Base-by-base conservation (phyloP, 2,329 filamentous ascomycete genomes). In the Clarireedia homoeocarpa region DNA sequence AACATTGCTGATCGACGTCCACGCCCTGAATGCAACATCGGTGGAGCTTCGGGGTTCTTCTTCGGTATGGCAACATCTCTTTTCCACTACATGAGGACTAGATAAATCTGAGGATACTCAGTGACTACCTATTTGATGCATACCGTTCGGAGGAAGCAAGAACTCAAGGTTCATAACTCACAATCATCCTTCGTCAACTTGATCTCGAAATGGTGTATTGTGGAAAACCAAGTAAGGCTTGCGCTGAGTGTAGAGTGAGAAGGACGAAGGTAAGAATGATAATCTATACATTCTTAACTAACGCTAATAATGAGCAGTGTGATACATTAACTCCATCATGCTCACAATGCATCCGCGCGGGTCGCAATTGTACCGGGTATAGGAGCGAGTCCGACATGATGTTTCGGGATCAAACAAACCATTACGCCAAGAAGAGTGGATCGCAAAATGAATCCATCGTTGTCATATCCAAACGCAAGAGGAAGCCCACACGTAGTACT, bases 361-460 rank as follows among this genome's bases (percentile, higher is more conserved):
- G 75, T 51, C 73, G 77, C 51, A 60, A 69, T 66, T 82, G 79
- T 54, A 77, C 77, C 38, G 79, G 79, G 57, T 82, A 82, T 62
- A 71, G 78, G 57, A 80, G 81, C 62, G 70, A 78, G 44, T 73
- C 78, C 50, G 78, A 81, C 61, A 73, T 81, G 60, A 80, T 81
- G 75, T 81, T 82, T 61, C 75, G 78, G 39, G 77, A 82, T 63
- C 77, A 82, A 65, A 81, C 77, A 58, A 48, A 58, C 44, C 49
- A 49, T 23, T 53, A 62, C n/a, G 53, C 40, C 27, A 59, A 48
- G 0, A 62, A 57, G 46, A 51, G 55, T 4, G 48, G 58, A 53
- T 15, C 23, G 17, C 5, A 62, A 55, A 46, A 58, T 38, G 39
- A 58, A 2, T 15, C 20, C 24, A 34, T 12, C 44, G 26, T 27